phyloP scores from a whole-genome alignment of 2,329 filamentous ascomycete genomes.

The Pyricularia sp. region DNA sequence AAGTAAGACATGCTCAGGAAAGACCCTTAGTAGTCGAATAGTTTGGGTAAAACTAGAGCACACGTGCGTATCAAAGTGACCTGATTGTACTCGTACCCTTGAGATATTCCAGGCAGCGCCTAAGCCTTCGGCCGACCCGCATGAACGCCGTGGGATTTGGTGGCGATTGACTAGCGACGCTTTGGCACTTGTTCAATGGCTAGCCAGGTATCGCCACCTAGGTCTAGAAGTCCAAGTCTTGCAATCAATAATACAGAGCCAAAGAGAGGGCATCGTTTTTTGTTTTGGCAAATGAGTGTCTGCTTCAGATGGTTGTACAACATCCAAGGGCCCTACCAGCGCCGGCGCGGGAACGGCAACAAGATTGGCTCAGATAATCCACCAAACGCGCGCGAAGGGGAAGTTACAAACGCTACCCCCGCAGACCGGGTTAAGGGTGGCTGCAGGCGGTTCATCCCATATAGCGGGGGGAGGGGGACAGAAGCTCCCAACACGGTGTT shows the following conservation, averaged over 20 bases:
- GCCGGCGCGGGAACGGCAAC: background rate
- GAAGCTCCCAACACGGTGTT: background rate
- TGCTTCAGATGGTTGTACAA: background rate
- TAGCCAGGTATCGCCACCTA: background rate
- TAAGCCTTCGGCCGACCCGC: background rate
- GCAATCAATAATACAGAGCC: background rate
- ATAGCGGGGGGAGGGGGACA: background rate
- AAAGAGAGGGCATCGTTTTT: background rate
- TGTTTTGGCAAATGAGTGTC: background rate
- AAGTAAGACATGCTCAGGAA: background rate
- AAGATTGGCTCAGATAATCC: background rate
- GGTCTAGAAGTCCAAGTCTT: background rate
- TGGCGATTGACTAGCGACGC: background rate
- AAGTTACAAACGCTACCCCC: background rate
- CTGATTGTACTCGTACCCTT: background rate
- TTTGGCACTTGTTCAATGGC: background rate
- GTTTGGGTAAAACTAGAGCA: background rate
- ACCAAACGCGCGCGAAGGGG: background rate
- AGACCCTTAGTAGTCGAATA: background rate
- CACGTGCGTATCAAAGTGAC: background rate
- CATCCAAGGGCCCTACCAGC: background rate
- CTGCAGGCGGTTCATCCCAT: background rate
- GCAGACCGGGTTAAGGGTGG: background rate
- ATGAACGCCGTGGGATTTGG: background rate
- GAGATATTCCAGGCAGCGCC: background rate